Evolutionary conservation across 1,284 basidiomycete species (phyloP), one percentile per base, ranked within the genome.

Genomic region (Tremellales sp.): DNA sequence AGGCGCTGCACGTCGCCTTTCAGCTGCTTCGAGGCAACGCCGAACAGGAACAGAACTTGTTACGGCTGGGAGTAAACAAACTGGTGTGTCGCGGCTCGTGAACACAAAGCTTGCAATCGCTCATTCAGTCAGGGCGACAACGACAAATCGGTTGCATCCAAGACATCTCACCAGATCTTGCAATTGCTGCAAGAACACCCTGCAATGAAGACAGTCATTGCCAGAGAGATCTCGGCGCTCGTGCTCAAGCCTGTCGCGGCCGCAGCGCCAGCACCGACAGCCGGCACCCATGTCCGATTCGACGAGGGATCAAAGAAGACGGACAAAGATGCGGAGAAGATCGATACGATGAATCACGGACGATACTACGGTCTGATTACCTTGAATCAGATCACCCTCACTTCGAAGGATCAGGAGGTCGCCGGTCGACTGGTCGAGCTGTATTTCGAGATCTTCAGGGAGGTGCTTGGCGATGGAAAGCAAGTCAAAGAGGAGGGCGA

Each of bases 41-140:
- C 0, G 96, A 99, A 69, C 96, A 99, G 73, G 96, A 98, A 70
- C 91, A 97, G 64, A 98, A 97, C 74, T 76, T 98, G 41, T 81
- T 97, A 5, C 82, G 88, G 22, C 77, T 98, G 6, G 83, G 97
- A 15, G 89, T 92, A 42, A 97, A 97, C 79, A 98, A 98, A 73
- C 82, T 96, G 29, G 89, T 86, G 56, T 48, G 83, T 76, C 11
- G 3, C 27, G 19, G 11, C 15, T 13, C 33, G 17, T n/a, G 4
- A 19, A 17, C 23, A 4, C 39, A 42, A 7, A 21, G 17, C 49
- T 8, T 19, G 33, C 2, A 11, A 26, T 13, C 3, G n/a, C 24
- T 0, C 2, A 48, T 21, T 10, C 27, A n/a, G n/a, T 39, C 51
- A 90, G 87, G 91, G 91, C 44, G 96, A 99, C 68, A 84, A 83